Base-by-base conservation (phyloP, 2,329 filamentous ascomycete species). In the Penicillium sp. region DNA sequence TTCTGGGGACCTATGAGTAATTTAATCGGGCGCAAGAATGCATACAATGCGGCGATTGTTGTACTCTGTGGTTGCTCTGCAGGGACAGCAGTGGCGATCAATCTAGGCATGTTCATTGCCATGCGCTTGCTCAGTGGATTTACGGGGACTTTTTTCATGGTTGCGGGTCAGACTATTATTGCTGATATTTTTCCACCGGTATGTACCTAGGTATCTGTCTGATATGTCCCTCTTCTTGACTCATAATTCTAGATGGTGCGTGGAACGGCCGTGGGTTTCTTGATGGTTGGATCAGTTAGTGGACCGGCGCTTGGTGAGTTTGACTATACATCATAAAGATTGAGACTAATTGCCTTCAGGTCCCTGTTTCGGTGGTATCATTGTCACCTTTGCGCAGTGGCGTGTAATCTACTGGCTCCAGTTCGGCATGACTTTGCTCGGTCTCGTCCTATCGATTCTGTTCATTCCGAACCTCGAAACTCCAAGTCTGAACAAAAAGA, bases 381-480 rank as follows among this genome's bases (percentile, higher is more conserved):
- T 90, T 36, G 83, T 89, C 23, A 88, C 84, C 0, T 88, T 79
- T 59, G 71, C 73, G 3, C 75, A 71, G 2, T 90, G 85, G 85
- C 75, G 83, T 13, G 76, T 77, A 37, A 87, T 88, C 41, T 88
- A 86, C 66, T 88, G 83, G 80, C 67, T 88, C 1, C 84, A 89
- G 57, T 79, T 80, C 1, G 82, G 73, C 1, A 72, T 87, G 31
- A 79, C 80, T 0, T 79, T 74, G 1, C 56, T 76, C 0, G 81
- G 76, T 0, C 68, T 75, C 0, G 23, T 78, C 0, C 72, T 80
- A 0, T 74, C 82, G 11, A 70, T 79, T 42, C 76, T 85, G 45
- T 68, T 86, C 4, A 71, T 88, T 1, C 81, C 82, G 0, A 81
- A 85, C 56, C 85, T 49, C 75, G 80, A 55, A 69, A 72, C 48